Evolutionary conservation across 2,329 filamentous ascomycete species (phyloP).

Genomic region (Plectosphaerella sp.): DNA sequence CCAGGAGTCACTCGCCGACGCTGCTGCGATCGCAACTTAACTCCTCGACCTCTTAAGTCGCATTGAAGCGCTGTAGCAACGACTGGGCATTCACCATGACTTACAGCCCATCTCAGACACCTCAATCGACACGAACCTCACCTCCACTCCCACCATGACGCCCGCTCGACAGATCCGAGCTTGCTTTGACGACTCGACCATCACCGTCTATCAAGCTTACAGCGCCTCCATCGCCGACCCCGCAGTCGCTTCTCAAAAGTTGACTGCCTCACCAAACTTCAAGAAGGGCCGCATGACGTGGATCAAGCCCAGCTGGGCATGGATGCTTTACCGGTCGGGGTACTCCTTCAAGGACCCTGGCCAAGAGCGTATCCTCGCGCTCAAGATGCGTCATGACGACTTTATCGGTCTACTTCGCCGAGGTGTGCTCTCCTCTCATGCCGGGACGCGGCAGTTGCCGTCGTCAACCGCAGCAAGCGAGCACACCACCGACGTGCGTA

Average conservation of each 20-base stretch:
- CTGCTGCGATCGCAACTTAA: too few species aligned
- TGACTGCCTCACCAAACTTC: slow-evolving; percentile 50
- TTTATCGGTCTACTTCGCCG: slow-evolving; percentile 43
- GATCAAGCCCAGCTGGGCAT: slow-evolving; percentile 60
- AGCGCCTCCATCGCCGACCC: slow-evolving; percentile 44
- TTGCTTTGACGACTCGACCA: slow-evolving; percentile 39
- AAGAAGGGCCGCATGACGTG: slow-evolving; percentile 55
- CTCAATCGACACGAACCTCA: too few species aligned
- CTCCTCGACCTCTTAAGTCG: too few species aligned
- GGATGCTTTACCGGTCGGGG: slow-evolving; percentile 61
- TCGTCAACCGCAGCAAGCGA: slow-evolving; percentile 7
- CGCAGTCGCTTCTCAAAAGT: slow-evolving; percentile 45
- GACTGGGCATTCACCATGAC: too few species aligned
- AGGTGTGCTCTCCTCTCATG: slow-evolving; percentile 26
- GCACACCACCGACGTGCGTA: slow-evolving; percentile 36
- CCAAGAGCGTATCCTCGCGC: slow-evolving; percentile 53
- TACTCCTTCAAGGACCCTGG: slow-evolving; percentile 53
- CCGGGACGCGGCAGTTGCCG: neutral
- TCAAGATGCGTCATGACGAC: slow-evolving; percentile 45
- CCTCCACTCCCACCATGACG: neutral
- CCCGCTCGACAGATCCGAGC: slow-evolving; percentile 47
- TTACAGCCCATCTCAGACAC: too few species aligned
- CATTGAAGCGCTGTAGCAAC: too few species aligned
- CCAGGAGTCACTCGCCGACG: too few species aligned
- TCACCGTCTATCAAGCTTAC: slow-evolving; percentile 62